Evolutionary conservation across 139 green algal species (phyloP).

Genomic region (Gonium pectorale): DNA sequence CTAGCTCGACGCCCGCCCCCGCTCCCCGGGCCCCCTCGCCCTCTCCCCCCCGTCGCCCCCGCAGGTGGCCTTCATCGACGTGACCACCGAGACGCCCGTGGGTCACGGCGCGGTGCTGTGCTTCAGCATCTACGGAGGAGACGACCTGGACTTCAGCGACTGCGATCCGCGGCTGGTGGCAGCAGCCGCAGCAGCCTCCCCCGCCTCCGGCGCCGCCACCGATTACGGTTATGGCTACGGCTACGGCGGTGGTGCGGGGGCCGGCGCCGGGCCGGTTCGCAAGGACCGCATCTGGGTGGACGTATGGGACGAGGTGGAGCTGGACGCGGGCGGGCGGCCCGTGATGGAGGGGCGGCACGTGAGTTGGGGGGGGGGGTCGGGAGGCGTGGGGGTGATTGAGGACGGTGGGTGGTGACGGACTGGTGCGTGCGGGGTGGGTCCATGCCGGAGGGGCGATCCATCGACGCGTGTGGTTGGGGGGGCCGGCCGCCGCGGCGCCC

Average conservation of each 20-base stretch:
- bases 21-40: no score
- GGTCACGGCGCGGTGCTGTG: constrained; percentile 93
- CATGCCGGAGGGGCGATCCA: no score
- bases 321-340: constrained; percentile 9
- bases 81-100: constrained; percentile 88
- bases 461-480: no score
- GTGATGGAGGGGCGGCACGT: constrained; percentile 32
- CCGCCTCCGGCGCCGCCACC: neutral
- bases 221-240: no score
- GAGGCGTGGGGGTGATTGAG: neutral
- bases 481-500: no score
- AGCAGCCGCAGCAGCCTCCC: neutral
- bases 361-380: neutral
- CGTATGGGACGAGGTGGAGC: constrained; percentile 62
- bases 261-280: no score
- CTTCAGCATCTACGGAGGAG: constrained; percentile 91
- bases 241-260: no score
- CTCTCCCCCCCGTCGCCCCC: neutral
- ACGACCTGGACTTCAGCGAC: constrained; percentile 35
- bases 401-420: no score
- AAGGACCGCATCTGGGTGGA: constrained; percentile 86
- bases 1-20: no score
- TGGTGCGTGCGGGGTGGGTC: no score
- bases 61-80: constrained; percentile 81
- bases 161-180: neutral